Evolutionary conservation across 1,139 yeast genomes (phyloP).

Genomic region (Magnusiomyces suaveolens): DNA sequence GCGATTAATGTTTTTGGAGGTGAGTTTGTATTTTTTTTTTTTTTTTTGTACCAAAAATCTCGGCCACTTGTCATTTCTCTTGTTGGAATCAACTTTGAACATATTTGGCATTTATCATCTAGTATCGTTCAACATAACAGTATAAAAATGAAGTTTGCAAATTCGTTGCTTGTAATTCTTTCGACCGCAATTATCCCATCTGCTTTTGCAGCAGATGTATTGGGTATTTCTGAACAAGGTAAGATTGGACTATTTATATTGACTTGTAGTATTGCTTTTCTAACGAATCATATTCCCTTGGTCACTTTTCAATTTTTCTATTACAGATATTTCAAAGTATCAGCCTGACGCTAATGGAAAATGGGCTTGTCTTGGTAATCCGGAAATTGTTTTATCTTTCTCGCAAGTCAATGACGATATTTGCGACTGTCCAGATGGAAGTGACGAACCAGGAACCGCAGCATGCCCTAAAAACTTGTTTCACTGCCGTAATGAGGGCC

Average conservation of each 20-base stretch:
- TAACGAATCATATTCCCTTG: no score
- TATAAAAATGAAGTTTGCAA: not conserved
- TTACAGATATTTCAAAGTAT: slow-evolving; percentile 40
- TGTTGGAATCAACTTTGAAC: no score
- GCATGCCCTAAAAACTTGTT: slow-evolving; percentile 58
- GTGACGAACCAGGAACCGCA: slow-evolving; percentile 92
- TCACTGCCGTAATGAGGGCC: slow-evolving; percentile 74
- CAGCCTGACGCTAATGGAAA: slow-evolving; percentile 40
- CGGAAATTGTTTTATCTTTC: slow-evolving; percentile 49
- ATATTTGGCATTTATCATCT: no score
- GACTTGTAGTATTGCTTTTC: no score
- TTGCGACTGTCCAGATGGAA: slow-evolving; percentile 97
- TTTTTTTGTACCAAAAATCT: no score
- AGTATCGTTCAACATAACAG: no score
- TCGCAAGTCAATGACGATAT: slow-evolving; percentile 73
- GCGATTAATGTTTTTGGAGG: not conserved
- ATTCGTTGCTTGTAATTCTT: not conserved
- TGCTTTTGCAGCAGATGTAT: not conserved
- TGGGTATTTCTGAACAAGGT: slow-evolving; percentile 13
- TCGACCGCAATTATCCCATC: not conserved
- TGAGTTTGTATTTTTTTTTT: not conserved
- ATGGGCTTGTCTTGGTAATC: slow-evolving; percentile 64
- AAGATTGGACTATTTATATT: not conserved
- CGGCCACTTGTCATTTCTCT: not conserved
- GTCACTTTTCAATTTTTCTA: not conserved